Evolutionary conservation across 2,329 filamentous ascomycete genomes (phyloP), one percentile per base, ranked within the genome.

Genomic region (Fusarium brevicatenulatum): DNA sequence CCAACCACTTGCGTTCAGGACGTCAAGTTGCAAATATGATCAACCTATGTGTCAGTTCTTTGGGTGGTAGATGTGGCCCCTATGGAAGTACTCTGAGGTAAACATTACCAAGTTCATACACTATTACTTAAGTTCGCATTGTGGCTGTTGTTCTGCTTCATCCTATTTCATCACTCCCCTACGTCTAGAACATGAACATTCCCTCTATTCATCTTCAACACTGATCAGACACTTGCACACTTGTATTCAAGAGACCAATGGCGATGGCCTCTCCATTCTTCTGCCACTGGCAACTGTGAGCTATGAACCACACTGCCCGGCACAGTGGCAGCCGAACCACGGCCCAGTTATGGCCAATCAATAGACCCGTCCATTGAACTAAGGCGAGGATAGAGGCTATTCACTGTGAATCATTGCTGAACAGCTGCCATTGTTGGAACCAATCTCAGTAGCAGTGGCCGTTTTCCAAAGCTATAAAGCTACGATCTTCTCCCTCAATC

Each of bases 391-490:
- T 57, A 2, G 40, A 57, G 4, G 10, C 0, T 57, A 49, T 49
- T 57, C 54, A 50, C 23, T 7, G 40, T 57, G 54, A 47, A 50
- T 57, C 40, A 37, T 19, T 28, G 32, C 6, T 34, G 32, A 47
- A 28, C 30, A 25, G 3, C 7, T 18, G 40, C 4, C 0, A 15
- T 3, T 37, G 23, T n/a, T 10, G 11, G 19, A 4, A 25, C 7
- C 1, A 2, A 57, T 28, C 0, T 10, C 2, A 18, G 8, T 1
- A 2, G 10, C 10, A 28, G 13, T 36, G 15, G 0, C 4, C 0
- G 1, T 49, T 25, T 28, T 2, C 4, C 15, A 18, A 2, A 28
- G 9, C 54, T 57, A 57, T 57, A 50, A 49, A 57, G 13, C 19
- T 18, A 4, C 5, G 8, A 11, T 3, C 4, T 28, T 42, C 30